Base-by-base conservation (phyloP, 192 early-diverging fungal species). In the Backusella macrospora region DNA sequence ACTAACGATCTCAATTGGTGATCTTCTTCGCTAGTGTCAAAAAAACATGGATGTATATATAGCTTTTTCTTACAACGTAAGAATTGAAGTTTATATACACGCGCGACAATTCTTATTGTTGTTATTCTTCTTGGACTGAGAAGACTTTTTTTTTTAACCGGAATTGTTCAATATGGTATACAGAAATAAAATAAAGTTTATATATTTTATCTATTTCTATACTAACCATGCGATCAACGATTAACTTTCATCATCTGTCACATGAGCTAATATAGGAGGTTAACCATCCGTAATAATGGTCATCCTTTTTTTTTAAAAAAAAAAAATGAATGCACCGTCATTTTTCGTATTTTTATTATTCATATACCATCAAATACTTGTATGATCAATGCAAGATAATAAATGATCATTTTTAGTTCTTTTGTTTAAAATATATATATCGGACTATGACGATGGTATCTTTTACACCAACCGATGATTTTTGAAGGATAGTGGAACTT, bases 331-430 rank as follows among this genome's bases (percentile, higher is more conserved):
- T 18, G 18, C 8, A 52, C 8, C 48, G 48, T 52, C 48, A 52
- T 34, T 34, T 34, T 34, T 34, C 29, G 29, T 52, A 52, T 52
- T n/a, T n/a, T 18, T 52, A 18, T n/a, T 52, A 52, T 52, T 21
- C 48, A 52, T 52, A 52, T 52, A n/a, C 48, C 48, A n/a, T n/a
- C 48, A 52, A 52, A 18, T 52, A 52, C 18, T 52, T 52, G 48
- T 52, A n/a, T 52, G 49, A 52, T 52, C 49, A 52, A 52, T 52
- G 49, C 49, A 52, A 16, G 49, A 52, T 52, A n/a, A n/a, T 9
- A 52, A n/a, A 34, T 52, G 49, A 52, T 52, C 49, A 52, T 18
- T 2, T 52, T 52, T 23, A 52, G 42, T 43, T 43, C n/a, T n/a
- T n/a, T n/a, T n/a, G n/a, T n/a, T n/a, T n/a, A n/a, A n/a, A n/a